These are phyloP conservation scores for Amanita subjunquillea DNA, from an alignment of 768 basidiomycete genomes.

Conservation along the genomic window DNA sequence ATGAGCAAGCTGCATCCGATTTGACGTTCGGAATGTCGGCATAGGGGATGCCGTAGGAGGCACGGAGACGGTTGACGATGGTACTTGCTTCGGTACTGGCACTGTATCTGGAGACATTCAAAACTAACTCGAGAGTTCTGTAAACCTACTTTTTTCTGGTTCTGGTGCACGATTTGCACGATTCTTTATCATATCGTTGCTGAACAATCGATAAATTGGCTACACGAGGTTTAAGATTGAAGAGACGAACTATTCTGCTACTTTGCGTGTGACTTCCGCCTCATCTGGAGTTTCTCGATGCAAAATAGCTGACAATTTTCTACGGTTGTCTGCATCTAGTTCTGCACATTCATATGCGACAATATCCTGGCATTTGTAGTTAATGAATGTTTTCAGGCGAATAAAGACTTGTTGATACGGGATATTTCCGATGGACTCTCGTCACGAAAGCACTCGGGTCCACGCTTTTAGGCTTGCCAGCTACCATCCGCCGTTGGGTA, in stretches of 20 bases:
- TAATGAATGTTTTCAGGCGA: neutral
- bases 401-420: neutral
- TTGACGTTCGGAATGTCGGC: neutral
- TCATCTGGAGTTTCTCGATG: slow-evolving; percentile 33
- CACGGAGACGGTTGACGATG: neutral
- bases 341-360: neutral
- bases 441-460: slow-evolving; percentile 50
- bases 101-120: neutral
- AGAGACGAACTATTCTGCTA: slow-evolving; percentile 40
- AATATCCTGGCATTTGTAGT: neutral
- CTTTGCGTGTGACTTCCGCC: slow-evolving; percentile 25
- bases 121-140: neutral
- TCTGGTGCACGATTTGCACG: neutral
- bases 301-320: slow-evolving; percentile 27
- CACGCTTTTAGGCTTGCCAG: slow-evolving; percentile 42
- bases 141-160: neutral
- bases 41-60: neutral
- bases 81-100: neutral
- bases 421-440: slow-evolving; percentile 16
- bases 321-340: neutral
- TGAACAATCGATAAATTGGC: neutral
- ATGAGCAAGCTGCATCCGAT: neutral
- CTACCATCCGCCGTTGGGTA: slow-evolving; percentile 36
- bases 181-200: neutral
- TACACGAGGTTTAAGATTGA: neutral